A percentile compares a stretch with the other conserved stretches of the same genome.
Evolutionary conservation across 108 stramenopile species (phyloP).

Genomic region (Fragilariopsis cylindrus): DNA sequence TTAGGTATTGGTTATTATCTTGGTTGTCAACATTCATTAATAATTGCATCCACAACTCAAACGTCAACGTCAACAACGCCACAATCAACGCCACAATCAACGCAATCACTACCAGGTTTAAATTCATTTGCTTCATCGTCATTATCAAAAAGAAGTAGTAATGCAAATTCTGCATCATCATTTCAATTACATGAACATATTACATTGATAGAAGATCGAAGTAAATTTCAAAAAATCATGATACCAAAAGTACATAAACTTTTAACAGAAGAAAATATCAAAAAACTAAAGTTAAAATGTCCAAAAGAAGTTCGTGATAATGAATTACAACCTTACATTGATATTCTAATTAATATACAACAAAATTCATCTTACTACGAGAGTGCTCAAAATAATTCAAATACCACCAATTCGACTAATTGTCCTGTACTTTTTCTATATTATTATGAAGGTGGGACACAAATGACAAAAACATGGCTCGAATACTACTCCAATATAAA

Average conservation of each 20-base stretch:
- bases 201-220: not conserved
- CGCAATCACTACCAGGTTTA: not conserved
- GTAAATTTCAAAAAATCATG: no score
- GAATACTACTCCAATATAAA: not conserved
- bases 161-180: not conserved
- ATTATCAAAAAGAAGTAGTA: not conserved
- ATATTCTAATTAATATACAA: not conserved
- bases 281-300: no score
- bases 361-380: not conserved
- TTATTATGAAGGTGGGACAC: constrained; percentile 7
- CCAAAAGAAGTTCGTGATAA: no score
- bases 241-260: no score
- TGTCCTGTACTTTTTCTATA: constrained; percentile 3
- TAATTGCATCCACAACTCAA: not conserved
- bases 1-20: not conserved
- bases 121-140: not conserved
- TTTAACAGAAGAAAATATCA: no score
- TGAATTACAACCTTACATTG: constrained; percentile 1
- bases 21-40: not conserved
- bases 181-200: not conserved
- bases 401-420: not conserved
- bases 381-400: no score
- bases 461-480: not conserved
- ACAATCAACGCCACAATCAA: no score
- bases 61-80: not conserved